phyloP scores from a whole-genome alignment of 129 eudicot genomes.

The Tanacetum coccineum region DNA sequence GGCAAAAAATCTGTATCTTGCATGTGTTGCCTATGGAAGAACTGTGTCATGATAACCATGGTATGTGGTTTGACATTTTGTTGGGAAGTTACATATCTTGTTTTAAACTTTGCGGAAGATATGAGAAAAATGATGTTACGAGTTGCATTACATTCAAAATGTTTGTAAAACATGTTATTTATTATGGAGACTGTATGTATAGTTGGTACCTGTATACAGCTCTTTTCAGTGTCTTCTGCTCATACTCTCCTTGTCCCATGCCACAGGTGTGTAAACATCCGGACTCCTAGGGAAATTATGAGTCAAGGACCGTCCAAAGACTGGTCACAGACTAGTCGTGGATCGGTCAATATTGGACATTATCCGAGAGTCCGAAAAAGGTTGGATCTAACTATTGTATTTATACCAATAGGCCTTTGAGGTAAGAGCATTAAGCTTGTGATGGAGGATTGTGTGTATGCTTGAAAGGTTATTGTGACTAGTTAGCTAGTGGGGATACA shows the following conservation, averaged over 20 bases:
- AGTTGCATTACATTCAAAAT: constrained; percentile 12
- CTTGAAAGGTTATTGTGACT: constrained; percentile 13
- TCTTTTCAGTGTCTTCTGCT: constrained; percentile 2
- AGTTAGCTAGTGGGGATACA: background rate
- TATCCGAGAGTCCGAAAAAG: constrained; percentile 6
- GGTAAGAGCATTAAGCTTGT: constrained; percentile 7
- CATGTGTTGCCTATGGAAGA: constrained; percentile 38
- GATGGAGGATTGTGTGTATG: background rate
- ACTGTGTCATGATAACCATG: constrained; percentile 32
- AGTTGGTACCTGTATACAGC: constrained; percentile 1
- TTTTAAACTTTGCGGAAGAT: constrained; percentile 10
- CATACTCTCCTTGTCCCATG: background rate
- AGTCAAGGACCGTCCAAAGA: background rate
- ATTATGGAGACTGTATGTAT: constrained; percentile 21
- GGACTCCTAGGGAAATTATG: background rate
- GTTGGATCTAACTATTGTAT: constrained; percentile 4
- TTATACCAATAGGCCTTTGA: constrained; percentile 9
- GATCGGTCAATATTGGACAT: background rate
- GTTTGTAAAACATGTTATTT: constrained; percentile 24
- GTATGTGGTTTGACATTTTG: constrained; percentile 7
- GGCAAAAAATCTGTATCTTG: constrained; percentile 40
- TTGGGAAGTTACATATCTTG: constrained; percentile 20
- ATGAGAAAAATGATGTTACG: constrained; percentile 10
- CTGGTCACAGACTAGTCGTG: constrained; percentile 9
- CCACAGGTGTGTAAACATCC: constrained; percentile 11